Conservation (phyloP, 2,329 filamentous ascomycete species). For the Exophiala aquamarina region DNA sequence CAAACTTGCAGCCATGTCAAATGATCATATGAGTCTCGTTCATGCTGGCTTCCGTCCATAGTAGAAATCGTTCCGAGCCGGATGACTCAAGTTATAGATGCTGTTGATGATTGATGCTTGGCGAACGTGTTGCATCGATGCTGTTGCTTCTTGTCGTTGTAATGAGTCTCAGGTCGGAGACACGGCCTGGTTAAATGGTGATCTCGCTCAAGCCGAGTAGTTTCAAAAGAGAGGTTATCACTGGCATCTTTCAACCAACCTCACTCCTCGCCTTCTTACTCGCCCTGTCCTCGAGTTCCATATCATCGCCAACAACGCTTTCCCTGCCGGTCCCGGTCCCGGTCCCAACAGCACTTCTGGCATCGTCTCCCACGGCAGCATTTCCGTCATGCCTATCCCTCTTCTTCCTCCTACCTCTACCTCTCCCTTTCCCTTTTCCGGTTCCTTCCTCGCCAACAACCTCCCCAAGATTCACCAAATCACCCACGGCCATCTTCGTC, state of each 20-base stretch:
- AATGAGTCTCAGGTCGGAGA: too few relatives aligned
- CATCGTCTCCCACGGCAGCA: conserved; percentile 3
- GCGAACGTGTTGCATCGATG: too few relatives aligned
- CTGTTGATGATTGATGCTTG: too few relatives aligned
- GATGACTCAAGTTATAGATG: too few relatives aligned
- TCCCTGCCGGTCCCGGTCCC: conserved; percentile 25
- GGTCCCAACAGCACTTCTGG: background rate
- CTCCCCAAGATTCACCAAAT: conserved; percentile 27
- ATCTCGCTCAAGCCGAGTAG: too few relatives aligned
- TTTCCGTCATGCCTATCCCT: conserved; percentile 20
- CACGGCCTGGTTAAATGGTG: background rate
- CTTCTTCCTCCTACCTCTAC: conserved; percentile 28
- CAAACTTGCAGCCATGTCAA: too few relatives aligned
- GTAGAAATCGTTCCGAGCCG: too few relatives aligned
- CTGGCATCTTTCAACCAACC: conserved; percentile 15
- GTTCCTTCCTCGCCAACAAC: conserved; percentile 30
- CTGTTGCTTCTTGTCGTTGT: too few relatives aligned
- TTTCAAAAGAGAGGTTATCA: too few relatives aligned
- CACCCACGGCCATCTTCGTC: conserved; percentile 20
- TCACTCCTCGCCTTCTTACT: conserved; percentile 23
- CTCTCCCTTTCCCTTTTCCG: conserved; percentile 27
- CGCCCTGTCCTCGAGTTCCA: conserved; percentile 14
- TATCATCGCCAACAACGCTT: conserved; percentile 25
- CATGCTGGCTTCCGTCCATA: too few relatives aligned
- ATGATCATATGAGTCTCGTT: too few relatives aligned